Evolutionary conservation across 1,284 basidiomycete genomes (phyloP).

Genomic region (Peniophora sp.): DNA sequence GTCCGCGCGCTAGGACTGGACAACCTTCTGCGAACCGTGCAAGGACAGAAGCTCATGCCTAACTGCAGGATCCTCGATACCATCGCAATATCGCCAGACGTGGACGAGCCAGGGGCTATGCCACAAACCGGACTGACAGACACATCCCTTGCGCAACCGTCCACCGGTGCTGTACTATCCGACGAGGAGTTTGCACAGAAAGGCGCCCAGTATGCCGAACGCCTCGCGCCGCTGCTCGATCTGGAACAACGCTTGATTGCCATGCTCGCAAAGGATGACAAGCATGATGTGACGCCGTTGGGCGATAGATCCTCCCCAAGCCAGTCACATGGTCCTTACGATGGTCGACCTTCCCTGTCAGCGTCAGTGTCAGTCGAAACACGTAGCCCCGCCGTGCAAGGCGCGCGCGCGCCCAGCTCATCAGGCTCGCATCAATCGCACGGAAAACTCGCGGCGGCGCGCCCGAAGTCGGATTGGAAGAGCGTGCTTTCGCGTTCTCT

Average conservation of each 20-base stretch:
- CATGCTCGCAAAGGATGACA: constrained; percentile 46
- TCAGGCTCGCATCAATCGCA: constrained; percentile 6
- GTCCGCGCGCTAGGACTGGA: neutral
- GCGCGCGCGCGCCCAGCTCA: constrained; percentile 4
- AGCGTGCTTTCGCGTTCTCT: constrained; percentile 55
- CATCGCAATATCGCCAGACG: constrained; percentile 58
- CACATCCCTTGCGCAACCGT: constrained; percentile 34
- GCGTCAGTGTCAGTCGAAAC: neutral
- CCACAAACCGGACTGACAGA: constrained; percentile 36
- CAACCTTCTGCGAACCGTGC: constrained; percentile 1
- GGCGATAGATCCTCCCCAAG: constrained; percentile 11
- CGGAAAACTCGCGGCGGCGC: constrained; percentile 40
- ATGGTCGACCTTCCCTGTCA: constrained; percentile 32
- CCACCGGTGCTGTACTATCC: constrained; percentile 36
- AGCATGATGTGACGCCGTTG: constrained; percentile 42
- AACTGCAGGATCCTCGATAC: constrained; percentile 62
- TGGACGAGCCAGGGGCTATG: constrained; percentile 44
- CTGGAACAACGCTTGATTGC: constrained; percentile 61
- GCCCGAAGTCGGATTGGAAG: constrained; percentile 65
- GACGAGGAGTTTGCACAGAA: constrained; percentile 31
- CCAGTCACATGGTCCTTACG: constrained; percentile 11
- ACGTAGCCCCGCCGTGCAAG: neutral
- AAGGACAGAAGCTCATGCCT: neutral
- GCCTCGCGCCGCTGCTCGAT: constrained; percentile 54
- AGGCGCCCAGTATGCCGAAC: constrained; percentile 51